Evolutionary conservation across 352 stramenopile species (phyloP), one percentile per base, ranked within the genome.

Genomic region (Saprolegnia diclina): DNA sequence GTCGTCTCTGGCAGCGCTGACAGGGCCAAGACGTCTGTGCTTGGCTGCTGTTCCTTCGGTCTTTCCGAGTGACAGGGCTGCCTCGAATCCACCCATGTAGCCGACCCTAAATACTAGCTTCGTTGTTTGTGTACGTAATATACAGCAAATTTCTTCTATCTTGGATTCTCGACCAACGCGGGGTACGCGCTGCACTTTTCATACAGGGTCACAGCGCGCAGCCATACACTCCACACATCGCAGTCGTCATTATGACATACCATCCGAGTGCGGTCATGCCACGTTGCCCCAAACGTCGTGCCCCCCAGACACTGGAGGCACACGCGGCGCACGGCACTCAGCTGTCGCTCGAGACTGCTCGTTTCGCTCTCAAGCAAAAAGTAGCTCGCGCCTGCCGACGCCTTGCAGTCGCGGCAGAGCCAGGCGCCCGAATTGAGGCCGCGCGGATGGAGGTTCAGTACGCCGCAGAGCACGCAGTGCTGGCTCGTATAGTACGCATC

Each of bases 401-500:
- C 14, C 18, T 52, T 52, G 29, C 63, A 69, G 6, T n/a, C 63
- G 18, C 11, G 5, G 22, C 63, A 69, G 26, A 69, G 26, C 16
- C 63, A 59, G 13, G 1, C 35, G 19, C 35, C 35, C 13, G 13
- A 3, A 4, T 2, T 9, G 11, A 35, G 24, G 13, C 35, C 11
- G 35, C 52, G 42, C 6, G 42, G 63, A 16, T 53, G 63, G 24
- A 53, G 35, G 24, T 44, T 64, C 13, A 44, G 56, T 35, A 77
- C 74, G 1, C 85, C 81, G 35, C 87, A 95, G 0, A 95, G 74
- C 0, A 74, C 80, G 52, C 87, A 95, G 65, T 90, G 85, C 38
- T 89, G 88, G 72, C 87, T 95, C 72, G 81, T 65, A 76, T 95
- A 95, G 57, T 88, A 95, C 26, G 80, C 85, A 71, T 95, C 87